These are phyloP conservation scores for Curvularia eragrostidis DNA, from an alignment of 2,329 filamentous ascomycete species.

Conservation along the genomic window DNA sequence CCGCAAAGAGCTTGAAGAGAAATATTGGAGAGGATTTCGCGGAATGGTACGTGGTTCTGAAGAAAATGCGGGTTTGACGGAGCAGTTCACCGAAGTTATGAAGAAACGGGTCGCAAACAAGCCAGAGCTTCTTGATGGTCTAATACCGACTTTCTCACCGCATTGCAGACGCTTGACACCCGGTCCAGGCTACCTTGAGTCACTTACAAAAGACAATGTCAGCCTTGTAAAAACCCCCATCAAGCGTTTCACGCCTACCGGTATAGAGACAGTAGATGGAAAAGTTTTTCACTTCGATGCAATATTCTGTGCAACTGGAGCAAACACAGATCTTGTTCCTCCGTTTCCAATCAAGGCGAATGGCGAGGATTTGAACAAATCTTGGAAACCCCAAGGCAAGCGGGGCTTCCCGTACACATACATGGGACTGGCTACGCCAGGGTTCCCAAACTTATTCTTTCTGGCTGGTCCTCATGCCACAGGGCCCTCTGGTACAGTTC, in stretches of 20 bases:
- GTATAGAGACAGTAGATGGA: slow-evolving; percentile 51
- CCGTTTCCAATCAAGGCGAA: slow-evolving; percentile 66
- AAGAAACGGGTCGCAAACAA: slow-evolving; percentile 51
- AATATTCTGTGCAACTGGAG: slow-evolving; percentile 70
- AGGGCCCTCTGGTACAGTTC: slow-evolving; percentile 67
- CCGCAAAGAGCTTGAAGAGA: slow-evolving; percentile 54
- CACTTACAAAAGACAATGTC: slow-evolving; percentile 51
- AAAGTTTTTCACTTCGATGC: slow-evolving; percentile 50
- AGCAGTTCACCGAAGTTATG: slow-evolving; percentile 44
- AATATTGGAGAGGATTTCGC: slow-evolving; percentile 64
- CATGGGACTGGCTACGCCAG: slow-evolving; percentile 67
- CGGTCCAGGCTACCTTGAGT: slow-evolving; percentile 50
- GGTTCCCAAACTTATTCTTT: slow-evolving; percentile 72
- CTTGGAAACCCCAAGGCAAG: slow-evolving; percentile 64
- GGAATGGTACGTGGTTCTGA: slow-evolving; percentile 49
- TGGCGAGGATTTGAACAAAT: slow-evolving; percentile 60
- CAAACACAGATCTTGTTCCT: slow-evolving; percentile 60
- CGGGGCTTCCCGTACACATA: slow-evolving; percentile 73
- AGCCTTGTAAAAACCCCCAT: slow-evolving; percentile 52
- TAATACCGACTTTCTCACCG: slow-evolving; percentile 51
- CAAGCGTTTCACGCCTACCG: slow-evolving; percentile 46
- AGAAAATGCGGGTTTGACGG: slow-evolving; percentile 42
- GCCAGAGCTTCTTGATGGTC: slow-evolving; percentile 50
- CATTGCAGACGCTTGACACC: slow-evolving; percentile 46
- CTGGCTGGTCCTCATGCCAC: slow-evolving; percentile 59